Evolutionary conservation across 1,284 basidiomycete genomes (phyloP).

Genomic region (Microbotryum scabiosae): DNA sequence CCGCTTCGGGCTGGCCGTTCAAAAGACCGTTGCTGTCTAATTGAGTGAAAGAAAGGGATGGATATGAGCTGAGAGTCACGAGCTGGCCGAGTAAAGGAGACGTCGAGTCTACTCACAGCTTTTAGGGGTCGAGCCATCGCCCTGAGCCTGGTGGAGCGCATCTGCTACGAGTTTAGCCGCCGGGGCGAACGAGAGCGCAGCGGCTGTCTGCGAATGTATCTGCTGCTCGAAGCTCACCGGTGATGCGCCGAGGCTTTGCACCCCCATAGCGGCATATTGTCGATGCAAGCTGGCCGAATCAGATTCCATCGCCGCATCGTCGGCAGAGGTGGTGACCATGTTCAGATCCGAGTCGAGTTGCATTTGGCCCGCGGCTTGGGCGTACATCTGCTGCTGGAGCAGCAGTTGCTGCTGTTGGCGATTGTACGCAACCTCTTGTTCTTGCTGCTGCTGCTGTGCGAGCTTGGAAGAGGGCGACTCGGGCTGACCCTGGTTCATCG

Average conservation of each 20-base stretch:
- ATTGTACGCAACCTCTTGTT: not conserved
- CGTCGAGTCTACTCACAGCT: no score
- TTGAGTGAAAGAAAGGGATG: no score
- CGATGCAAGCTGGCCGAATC: slow-evolving; percentile 19
- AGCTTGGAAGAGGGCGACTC: slow-evolving; percentile 11
- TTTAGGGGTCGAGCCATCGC: slow-evolving; percentile 4
- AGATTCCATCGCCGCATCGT: slow-evolving; percentile 3
- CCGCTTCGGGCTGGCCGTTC: no score
- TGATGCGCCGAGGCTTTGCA: not conserved
- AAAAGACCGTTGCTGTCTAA: no score
- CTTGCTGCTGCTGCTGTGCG: slow-evolving; percentile 5
- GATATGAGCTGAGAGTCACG: no score
- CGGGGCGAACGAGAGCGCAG: slow-evolving; percentile 21
- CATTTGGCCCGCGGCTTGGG: not conserved
- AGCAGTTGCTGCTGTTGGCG: slow-evolving; percentile 1
- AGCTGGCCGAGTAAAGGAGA: no score
- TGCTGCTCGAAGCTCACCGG: not conserved
- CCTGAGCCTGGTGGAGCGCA: slow-evolving; percentile 13
- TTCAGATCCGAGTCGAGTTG: slow-evolving; percentile 3
- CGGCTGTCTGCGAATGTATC: slow-evolving; percentile 1
- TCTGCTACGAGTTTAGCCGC: slow-evolving; percentile 16
- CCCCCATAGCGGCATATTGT: slow-evolving; percentile 13
- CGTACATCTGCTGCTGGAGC: not conserved
- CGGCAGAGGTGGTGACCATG: slow-evolving; percentile 5
- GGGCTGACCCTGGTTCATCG: not conserved